phyloP scores from a whole-genome alignment of 257 asterid genomes.

The Coffea canephora region DNA sequence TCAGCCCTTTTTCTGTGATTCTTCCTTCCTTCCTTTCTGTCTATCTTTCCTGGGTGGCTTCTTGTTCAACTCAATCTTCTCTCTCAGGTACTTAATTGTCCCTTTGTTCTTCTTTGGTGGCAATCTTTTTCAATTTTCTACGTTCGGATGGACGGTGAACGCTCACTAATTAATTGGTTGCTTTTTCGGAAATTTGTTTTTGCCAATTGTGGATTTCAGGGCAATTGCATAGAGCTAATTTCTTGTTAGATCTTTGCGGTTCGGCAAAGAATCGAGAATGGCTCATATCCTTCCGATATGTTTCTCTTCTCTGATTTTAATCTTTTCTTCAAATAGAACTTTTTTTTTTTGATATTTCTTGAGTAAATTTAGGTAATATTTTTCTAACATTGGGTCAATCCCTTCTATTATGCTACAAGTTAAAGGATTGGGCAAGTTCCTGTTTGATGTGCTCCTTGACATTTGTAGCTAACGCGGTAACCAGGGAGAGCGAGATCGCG shows the following conservation, averaged over 20 bases:
- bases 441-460: constrained; percentile 39
- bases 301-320: constrained; percentile 45
- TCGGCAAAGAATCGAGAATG: constrained; percentile 54
- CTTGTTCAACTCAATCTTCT: background rate
- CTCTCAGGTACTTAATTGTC: background rate
- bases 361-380: too few relatives aligned
- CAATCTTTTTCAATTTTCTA: background rate
- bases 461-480: constrained; percentile 53
- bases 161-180: background rate
- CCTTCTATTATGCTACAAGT: too few relatives aligned
- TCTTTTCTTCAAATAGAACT: background rate
- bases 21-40: background rate
- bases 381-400: too few relatives aligned
- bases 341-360: too few relatives aligned
- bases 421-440: background rate
- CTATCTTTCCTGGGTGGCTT: background rate
- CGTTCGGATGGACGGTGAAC: background rate
- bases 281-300: constrained; percentile 78
- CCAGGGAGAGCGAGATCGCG: constrained; percentile 84
- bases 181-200: background rate
- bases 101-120: background rate
- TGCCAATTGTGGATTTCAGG: constrained; percentile 28
- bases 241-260: constrained; percentile 34
- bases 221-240: constrained; percentile 29
- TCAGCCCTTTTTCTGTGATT: background rate